Conservation (phyloP, 2,329 filamentous ascomycete genomes). For the Botrytis pseudocinerea region DNA sequence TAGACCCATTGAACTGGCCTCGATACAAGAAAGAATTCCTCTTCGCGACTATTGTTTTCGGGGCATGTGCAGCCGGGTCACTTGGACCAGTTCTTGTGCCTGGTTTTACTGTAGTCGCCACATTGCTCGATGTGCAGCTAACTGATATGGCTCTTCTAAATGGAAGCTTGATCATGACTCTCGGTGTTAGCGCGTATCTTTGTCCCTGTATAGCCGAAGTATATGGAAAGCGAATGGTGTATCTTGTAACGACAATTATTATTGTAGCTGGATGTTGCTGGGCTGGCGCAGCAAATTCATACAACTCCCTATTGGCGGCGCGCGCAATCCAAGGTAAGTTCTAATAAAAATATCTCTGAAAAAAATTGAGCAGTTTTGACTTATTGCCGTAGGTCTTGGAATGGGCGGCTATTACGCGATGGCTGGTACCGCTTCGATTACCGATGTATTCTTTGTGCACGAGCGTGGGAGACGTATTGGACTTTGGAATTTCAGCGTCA, state of each 20-base stretch:
- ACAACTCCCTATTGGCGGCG: background rate
- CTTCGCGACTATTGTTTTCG: background rate
- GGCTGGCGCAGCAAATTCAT: background rate
- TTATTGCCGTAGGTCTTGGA: background rate
- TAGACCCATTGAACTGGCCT: background rate
- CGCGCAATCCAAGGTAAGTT: background rate
- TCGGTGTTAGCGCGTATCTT: background rate
- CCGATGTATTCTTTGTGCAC: background rate
- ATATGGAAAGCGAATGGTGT: background rate
- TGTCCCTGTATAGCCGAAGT: background rate
- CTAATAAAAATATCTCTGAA: background rate
- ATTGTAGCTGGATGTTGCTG: background rate
- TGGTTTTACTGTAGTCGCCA: background rate
- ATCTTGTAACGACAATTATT: background rate
- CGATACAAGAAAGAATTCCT: background rate
- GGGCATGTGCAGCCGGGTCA: background rate
- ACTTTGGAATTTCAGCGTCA: background rate
- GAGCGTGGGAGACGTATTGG: background rate
- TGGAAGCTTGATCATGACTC: background rate
- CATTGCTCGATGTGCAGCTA: background rate
- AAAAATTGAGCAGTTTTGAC: background rate
- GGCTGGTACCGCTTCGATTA: background rate
- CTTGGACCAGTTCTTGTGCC: background rate
- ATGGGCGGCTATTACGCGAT: background rate
- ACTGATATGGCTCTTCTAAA: background rate